Evolutionary conservation across 495 filamentous ascomycete genomes (phyloP), one percentile per base, ranked within the genome.

Genomic region (Cercophora scortea): DNA sequence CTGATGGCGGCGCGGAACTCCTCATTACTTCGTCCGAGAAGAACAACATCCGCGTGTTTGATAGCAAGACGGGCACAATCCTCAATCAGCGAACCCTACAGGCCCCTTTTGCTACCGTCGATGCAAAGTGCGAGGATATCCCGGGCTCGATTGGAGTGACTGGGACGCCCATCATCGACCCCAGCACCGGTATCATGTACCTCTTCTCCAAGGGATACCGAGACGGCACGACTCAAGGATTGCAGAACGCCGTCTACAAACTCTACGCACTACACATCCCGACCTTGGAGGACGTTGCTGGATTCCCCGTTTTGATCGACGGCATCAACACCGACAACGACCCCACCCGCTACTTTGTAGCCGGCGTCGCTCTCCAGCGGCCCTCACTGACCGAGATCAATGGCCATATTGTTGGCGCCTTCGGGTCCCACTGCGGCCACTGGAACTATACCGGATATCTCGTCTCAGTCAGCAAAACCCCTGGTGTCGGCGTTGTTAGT

Each of bases 391-490:
- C 55, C 2, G 42, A 63, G 43, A 50, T 68, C 1, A 58, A 56
- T 42, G 53, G 52, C n/a, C 45, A 57, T 18, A 56, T 74, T 7
- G 61, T 68, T 44, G 68, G 60, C 11, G 71, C 47, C 3, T 76
- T 74, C 52, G 72, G 64, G 33, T 64, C 67, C 13, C 72, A 74
- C 53, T 76, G 72, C 46, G 72, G 71, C 47, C 48, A 62, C 1
- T 76, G 65, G 55, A 76, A 76, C 50, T 76, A 70, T 51, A 74
- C 72, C 8, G 71, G 72, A 6, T 61, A 61, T 53, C 46, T 73
- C 9, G 42, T 72, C 34, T 60, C 64, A 9, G 53, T 71, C 15
- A 64, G 63, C 50, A 64, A 61, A 13, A 59, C 50, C 13, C 43
- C 59, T 8, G 60, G 59, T 6, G 61, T 61, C 18, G 59, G 59